Conservation (phyloP, 2,329 filamentous ascomycete genomes). For the Chaetothyriales sp. region DNA sequence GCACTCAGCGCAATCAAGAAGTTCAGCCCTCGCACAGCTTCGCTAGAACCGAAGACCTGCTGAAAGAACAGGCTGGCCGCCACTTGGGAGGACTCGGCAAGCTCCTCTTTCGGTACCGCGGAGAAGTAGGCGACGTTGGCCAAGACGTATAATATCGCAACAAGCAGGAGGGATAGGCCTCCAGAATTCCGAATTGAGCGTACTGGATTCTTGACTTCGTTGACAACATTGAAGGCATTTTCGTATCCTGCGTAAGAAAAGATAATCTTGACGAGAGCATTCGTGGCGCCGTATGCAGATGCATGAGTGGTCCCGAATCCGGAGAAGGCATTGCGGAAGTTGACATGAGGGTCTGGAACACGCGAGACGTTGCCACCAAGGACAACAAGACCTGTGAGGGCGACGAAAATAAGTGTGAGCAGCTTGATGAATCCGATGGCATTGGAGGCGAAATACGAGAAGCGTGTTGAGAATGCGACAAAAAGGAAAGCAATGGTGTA, state of each 20-base stretch:
- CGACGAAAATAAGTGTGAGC: conserved; percentile 48
- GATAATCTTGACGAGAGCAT: conserved; percentile 45
- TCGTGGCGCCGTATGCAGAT: conserved; percentile 40
- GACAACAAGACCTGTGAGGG: conserved; percentile 48
- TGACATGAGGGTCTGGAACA: conserved; percentile 38
- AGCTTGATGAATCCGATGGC: conserved; percentile 47
- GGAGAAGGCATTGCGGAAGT: conserved; percentile 43
- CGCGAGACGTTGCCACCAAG: conserved; percentile 40
- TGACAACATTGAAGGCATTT: conserved; percentile 50
- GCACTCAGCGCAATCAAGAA: conserved; percentile 44
- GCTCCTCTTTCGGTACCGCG: conserved; percentile 41
- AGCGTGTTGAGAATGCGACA: conserved; percentile 42
- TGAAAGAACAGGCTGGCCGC: conserved; percentile 47
- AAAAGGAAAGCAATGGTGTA: conserved; percentile 44
- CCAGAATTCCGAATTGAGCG: conserved; percentile 40
- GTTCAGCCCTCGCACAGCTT: conserved; percentile 41
- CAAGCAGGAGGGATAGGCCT: conserved; percentile 37
- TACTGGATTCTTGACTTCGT: conserved; percentile 48
- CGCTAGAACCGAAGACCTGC: conserved; percentile 40
- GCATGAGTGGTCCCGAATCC: conserved; percentile 27
- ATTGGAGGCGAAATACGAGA: conserved; percentile 44
- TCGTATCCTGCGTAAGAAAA: conserved; percentile 46
- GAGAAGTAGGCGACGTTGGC: conserved; percentile 50
- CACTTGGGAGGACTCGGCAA: conserved; percentile 40
- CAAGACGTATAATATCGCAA: conserved; percentile 43